Percentiles rank a stretch among this genome's conserved stretches.
Evolutionary conservation across 1,139 yeast species (phyloP).

Genomic region (Tardiomyces digboiensis): DNA sequence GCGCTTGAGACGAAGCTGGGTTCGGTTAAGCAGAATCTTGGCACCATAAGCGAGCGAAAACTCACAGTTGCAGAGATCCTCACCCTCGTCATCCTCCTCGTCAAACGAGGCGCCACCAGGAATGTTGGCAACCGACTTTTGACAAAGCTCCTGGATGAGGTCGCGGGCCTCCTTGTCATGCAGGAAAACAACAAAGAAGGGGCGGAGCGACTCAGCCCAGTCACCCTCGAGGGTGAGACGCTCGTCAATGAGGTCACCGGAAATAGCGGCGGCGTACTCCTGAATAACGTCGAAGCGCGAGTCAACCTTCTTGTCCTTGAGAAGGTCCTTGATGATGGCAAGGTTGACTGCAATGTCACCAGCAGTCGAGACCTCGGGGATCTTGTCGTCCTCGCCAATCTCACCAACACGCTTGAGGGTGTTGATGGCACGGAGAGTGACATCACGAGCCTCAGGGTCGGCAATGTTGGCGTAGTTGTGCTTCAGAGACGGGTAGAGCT

Average conservation of each 20-base stretch:
- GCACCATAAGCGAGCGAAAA: slow-evolving; percentile 92
- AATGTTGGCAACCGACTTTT: slow-evolving; percentile 89
- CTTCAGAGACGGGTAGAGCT: slow-evolving; percentile 93
- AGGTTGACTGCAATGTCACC: slow-evolving; percentile 91
- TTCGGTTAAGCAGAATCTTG: slow-evolving; percentile 76
- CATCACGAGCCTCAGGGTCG: slow-evolving; percentile 99
- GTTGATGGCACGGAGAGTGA: slow-evolving; percentile 92
- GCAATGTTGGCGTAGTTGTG: slow-evolving; percentile 92
- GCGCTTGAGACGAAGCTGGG: slow-evolving; percentile 98
- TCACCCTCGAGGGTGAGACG: slow-evolving; percentile 88
- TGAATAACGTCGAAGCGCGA: slow-evolving; percentile 68
- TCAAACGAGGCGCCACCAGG: slow-evolving; percentile 94
- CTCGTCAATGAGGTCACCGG: slow-evolving; percentile 98
- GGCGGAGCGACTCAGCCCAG: slow-evolving; percentile 84
- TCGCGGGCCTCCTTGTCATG: slow-evolving; percentile 99
- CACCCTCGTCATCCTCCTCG: slow-evolving; percentile 99
- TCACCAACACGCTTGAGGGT: slow-evolving; percentile 99
- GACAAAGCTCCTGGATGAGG: slow-evolving; percentile 84
- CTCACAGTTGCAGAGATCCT: slow-evolving; percentile 99
- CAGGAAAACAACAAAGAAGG: slow-evolving; percentile 90
- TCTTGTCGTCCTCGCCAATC: slow-evolving; percentile 76
- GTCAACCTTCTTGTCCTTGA: slow-evolving; percentile 60
- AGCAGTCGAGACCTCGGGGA: slow-evolving; percentile 97
- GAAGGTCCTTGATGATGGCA: slow-evolving; percentile 66
- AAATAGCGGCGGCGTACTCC: slow-evolving; percentile 86